A percentile compares a stretch with the other conserved stretches of the same genome.
Evolutionary conservation across 2,329 filamentous ascomycete species (phyloP).

Genomic region (Cordyceps pruinosa): DNA sequence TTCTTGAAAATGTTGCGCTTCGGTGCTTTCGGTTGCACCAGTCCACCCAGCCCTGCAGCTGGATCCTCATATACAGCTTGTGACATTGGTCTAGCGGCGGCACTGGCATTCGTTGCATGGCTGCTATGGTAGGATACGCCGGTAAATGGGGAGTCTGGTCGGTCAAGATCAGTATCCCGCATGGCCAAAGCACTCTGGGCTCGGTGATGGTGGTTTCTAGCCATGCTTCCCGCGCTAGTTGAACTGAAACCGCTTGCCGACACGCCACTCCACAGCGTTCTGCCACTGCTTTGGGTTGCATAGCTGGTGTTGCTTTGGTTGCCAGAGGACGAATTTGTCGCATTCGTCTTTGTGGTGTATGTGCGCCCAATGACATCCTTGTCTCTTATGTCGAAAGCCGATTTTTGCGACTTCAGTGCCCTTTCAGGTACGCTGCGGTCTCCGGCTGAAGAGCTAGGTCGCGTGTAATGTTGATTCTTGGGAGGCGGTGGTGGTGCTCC

Average conservation of each 20-base stretch:
- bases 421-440: constrained; percentile 32
- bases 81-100: constrained; percentile 51
- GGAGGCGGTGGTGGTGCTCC: constrained; percentile 58
- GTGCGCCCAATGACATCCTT: constrained; percentile 63
- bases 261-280: constrained; percentile 87
- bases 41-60: constrained; percentile 66
- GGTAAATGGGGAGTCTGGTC: constrained; percentile 60
- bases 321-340: constrained; percentile 69
- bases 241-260: constrained; percentile 89
- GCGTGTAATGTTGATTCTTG: constrained; percentile 43
- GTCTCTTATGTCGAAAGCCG: constrained; percentile 69
- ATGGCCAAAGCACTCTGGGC: constrained; percentile 60
- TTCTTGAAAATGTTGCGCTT: constrained; percentile 93
- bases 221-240: constrained; percentile 90
- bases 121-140: constrained; percentile 89
- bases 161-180: constrained; percentile 47
- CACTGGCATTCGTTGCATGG: constrained; percentile 54
- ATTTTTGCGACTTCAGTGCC: constrained; percentile 59
- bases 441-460: constrained; percentile 54
- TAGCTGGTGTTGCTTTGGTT: constrained; percentile 66
- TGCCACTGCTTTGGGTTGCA: constrained; percentile 70
- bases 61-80: constrained; percentile 60
- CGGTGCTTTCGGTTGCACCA: constrained; percentile 67
- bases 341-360: constrained; percentile 80
- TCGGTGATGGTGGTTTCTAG: constrained; percentile 59